Evolutionary conservation across 345 rosid genomes (phyloP), one percentile per base, ranked within the genome.

Genomic region (Noccaea bulbosa): DNA sequence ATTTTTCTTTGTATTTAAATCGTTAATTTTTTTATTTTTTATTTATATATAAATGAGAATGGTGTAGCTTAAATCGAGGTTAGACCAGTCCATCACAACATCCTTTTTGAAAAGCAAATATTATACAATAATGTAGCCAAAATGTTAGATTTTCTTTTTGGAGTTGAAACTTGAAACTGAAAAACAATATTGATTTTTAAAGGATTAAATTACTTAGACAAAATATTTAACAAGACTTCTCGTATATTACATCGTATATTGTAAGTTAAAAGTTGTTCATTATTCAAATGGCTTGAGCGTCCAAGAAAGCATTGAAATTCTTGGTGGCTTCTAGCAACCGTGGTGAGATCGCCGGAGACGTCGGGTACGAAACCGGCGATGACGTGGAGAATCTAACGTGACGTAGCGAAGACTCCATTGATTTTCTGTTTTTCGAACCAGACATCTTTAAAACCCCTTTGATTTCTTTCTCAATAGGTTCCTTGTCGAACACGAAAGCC

Each of bases 361-460:
- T 57, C 3, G 96, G 91, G 57, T 65, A 37, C 0, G 89, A 84
- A 54, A 69, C 67, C 2, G 88, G 77, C 8, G 90, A 87, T 0
- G 93, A 83, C 30, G 84, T 76, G 4, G 90, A 88, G 65, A 90
- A 90, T 67, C 92, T 68, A 67, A 90, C 97, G 38, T 87, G 98
- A 27, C 86, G 88, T 8, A 80, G 12, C 7, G 78, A 59, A 33
- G 83, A 81, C 65, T 84, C 95, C 15, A 76, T 81, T 2, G 88
- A 83, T 78, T 77, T 92, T 69, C 90, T 69, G 51, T 72, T 15
- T 69, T n/a, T 72, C 2, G 85, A 77, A 67, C 81, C 72, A 55
- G 77, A 78, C 2, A 49, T 38, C 63, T 83, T 87, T 30, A 88
- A 72, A n/a, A 79, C 90, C 3, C 89, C 88, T 77, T 86, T 88